Evolutionary conservation across 2,329 filamentous ascomycete species (phyloP).

Genomic region (Periconia sp.): DNA sequence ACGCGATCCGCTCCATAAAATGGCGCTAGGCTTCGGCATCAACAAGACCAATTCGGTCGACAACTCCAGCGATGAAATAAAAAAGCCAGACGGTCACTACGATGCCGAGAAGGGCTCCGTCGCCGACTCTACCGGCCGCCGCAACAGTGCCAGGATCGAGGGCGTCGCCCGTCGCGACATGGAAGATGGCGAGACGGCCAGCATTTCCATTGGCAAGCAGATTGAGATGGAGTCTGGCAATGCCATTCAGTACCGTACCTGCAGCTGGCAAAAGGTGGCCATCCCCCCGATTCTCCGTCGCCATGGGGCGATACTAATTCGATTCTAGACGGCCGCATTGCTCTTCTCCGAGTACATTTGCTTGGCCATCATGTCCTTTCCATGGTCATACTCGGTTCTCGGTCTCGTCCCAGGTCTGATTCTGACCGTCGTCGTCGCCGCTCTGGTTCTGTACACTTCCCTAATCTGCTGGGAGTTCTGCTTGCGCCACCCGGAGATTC

Average conservation of each 20-base stretch:
- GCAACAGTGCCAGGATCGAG: conserved; percentile 53
- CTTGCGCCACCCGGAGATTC: conserved; percentile 84
- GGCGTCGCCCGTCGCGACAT: conserved; percentile 32
- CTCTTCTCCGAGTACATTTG: conserved; percentile 97
- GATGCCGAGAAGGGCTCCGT: conserved; percentile 41
- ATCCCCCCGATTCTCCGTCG: neutral
- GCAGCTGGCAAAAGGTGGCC: conserved; percentile 84
- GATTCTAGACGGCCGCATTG: conserved; percentile 74
- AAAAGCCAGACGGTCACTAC: conserved; percentile 23
- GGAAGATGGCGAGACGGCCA: conserved; percentile 46
- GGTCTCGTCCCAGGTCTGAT: conserved; percentile 88
- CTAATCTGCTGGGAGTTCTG: conserved; percentile 80
- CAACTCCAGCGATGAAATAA: conserved; percentile 15
- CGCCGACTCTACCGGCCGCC: conserved; percentile 33
- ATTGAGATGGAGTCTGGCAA: conserved; percentile 77
- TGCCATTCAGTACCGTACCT: conserved; percentile 89
- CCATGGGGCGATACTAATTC: conserved; percentile 14
- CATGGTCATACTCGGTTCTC: conserved; percentile 87
- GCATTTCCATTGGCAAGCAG: conserved; percentile 66
- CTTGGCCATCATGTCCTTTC: conserved; percentile 92
- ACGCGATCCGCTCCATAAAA: conserved; percentile 57
- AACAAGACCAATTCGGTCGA: conserved; percentile 23
- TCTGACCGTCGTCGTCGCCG: conserved; percentile 78
- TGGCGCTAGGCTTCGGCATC: conserved; percentile 53
- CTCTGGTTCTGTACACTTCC: conserved; percentile 82